Percentiles rank a stretch among this genome's conserved stretches.
These are phyloP conservation scores for Ocimum tenuiflorum DNA, from an alignment of 257 asterid species.

Conservation along the genomic window DNA sequence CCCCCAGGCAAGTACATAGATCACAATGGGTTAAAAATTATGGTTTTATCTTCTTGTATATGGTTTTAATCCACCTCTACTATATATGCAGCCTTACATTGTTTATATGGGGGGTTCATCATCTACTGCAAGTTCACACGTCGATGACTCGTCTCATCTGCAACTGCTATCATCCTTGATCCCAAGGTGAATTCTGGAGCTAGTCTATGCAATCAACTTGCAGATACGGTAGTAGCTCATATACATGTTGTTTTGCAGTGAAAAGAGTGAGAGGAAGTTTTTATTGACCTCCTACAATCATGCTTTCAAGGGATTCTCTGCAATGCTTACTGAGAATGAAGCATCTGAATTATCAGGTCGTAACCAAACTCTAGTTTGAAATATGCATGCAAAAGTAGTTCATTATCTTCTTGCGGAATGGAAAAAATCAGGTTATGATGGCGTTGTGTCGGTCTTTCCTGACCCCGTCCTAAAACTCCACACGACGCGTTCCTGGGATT, in stretches of 20 bases:
- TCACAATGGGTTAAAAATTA: no score
- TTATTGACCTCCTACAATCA: constrained; percentile 41
- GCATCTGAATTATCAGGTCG: constrained; percentile 57
- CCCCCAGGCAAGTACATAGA: constrained; percentile 28
- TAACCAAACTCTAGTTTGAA: neutral
- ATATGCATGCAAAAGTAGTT: neutral
- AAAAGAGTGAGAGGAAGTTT: constrained; percentile 34
- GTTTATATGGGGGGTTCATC: constrained; percentile 70
- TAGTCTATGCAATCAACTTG: neutral
- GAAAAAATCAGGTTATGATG: constrained; percentile 34
- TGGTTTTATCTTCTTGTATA: no score
- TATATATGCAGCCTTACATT: constrained; percentile 75
- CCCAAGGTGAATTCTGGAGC: constrained; percentile 36
- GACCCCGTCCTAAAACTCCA: constrained; percentile 68
- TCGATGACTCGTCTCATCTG: constrained; percentile 33
- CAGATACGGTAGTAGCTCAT: no score
- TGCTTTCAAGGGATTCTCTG: constrained; percentile 65
- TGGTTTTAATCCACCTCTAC: no score
- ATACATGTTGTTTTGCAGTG: constrained; percentile 29
- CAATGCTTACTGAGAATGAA: constrained; percentile 56
- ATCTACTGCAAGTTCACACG: constrained; percentile 16
- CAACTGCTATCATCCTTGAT: constrained; percentile 47
- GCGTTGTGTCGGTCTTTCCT: constrained; percentile 67
- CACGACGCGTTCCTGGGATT: constrained; percentile 85
- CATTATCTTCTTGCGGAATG: neutral